These are phyloP conservation scores for Diospyros kaki DNA, from an alignment of 148 eudicot genomes.

Conservation along the genomic window DNA sequence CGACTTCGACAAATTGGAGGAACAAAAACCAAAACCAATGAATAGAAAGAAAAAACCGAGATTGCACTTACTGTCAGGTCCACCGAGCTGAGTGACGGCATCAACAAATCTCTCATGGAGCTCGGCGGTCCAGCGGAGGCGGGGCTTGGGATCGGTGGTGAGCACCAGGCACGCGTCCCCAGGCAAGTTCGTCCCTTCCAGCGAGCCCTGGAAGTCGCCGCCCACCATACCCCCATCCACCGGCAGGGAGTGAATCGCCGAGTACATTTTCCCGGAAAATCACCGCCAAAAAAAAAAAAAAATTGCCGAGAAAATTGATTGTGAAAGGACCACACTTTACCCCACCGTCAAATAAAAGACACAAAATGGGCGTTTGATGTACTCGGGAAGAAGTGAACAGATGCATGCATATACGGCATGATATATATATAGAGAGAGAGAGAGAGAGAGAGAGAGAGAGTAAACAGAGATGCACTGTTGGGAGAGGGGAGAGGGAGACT, in stretches of 20 bases:
- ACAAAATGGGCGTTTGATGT: constrained; percentile 3
- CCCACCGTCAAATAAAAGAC: background rate
- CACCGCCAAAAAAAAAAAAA: background rate
- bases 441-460: background rate
- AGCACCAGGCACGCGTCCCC: constrained; percentile 44
- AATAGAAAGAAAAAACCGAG: background rate
- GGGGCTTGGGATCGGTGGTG: constrained; percentile 51
- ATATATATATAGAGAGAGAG: background rate
- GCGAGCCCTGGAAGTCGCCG: too few species aligned
- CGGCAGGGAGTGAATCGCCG: constrained; percentile 21
- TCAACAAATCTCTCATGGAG: constrained; percentile 53
- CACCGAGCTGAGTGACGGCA: constrained; percentile 64
- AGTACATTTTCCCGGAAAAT: constrained; percentile 16
- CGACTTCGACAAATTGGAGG: too few species aligned
- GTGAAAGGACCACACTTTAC: background rate
- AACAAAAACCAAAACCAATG: too few species aligned
- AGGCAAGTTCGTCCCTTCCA: constrained; percentile 29
- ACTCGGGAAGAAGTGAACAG: background rate
- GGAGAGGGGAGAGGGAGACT: too few species aligned
- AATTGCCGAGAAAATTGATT: constrained; percentile 1
- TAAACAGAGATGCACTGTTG: too few species aligned
- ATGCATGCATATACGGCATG: background rate
- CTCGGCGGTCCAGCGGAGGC: constrained; percentile 58
- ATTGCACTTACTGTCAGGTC: constrained; percentile 46
- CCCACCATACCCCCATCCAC: constrained; percentile 12